Base-by-base conservation (phyloP, 2,329 filamentous ascomycete species). In the Lojkania enalia region DNA sequence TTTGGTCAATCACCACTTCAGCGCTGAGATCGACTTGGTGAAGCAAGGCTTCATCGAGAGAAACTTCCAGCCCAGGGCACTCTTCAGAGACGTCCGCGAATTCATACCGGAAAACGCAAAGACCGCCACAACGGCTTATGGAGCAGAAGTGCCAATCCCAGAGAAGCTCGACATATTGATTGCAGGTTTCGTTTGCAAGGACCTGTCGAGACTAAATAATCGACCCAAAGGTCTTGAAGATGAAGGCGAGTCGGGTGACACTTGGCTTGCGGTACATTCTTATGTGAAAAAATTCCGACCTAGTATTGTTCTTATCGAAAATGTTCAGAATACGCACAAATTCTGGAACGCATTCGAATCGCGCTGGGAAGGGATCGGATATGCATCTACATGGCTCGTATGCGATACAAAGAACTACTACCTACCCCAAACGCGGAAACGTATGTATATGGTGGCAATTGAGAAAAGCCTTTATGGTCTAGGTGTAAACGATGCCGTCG, bases 121-220 rank as follows among this genome's bases (percentile, higher is more conserved):
- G 69, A 80, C 71, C 1, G 52, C 60, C 5, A 83, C 78, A 15
- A 90, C 86, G 1, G 85, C 84, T 1, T 85, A 85, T 58, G 87
- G 87, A 3, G 77, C 78, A 5, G 69, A 76, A 37, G 74, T 74
- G 3, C 40, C 65, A 1, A 79, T 90, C 1, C 86, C 86, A 0
- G 66, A 64, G 0, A 60, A 77, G 9, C 66, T 83, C 1, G 84
- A 91, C 51, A 61, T 92, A 0, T 70, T 92, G 1, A 72, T 91
- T 33, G 85, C 85, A 5, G 88, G 88, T 0, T 88, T 85, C 31
- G 84, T 86, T 0, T 94, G 88, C 54, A 85, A 88, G 2, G 87
- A 91, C 56, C 88, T 86, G 52, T 91, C 87, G 0, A 60, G 52
- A 0, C 65, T 90, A 21, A 92, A 90, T 62, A 79, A 72, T 38